Evolutionary conservation across 2,329 filamentous ascomycete species (phyloP).

Genomic region (Ophiostoma ulmi): DNA sequence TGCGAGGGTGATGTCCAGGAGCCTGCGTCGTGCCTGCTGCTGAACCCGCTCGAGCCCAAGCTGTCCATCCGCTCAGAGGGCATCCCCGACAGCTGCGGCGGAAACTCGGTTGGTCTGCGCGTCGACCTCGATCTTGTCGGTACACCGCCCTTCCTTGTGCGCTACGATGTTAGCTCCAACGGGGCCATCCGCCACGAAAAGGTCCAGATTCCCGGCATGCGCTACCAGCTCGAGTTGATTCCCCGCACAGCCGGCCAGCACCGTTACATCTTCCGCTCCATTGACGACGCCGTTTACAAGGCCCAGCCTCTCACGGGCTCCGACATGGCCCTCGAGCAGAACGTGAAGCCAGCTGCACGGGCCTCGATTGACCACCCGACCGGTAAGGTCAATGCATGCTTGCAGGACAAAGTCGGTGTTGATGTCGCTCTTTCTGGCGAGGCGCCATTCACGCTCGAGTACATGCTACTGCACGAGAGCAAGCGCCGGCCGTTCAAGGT

Average conservation of each 20-base stretch:
- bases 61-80: conserved; percentile 69
- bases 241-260: conserved; percentile 79
- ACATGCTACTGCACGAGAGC: conserved; percentile 85
- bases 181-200: conserved; percentile 51
- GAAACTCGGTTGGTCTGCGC: conserved; percentile 82
- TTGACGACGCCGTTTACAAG: conserved; percentile 78
- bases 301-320: conserved; percentile 57
- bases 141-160: conserved; percentile 82
- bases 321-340: conserved; percentile 68
- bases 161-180: conserved; percentile 66
- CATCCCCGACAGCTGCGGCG: conserved; percentile 91
- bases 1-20: conserved; percentile 88
- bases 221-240: conserved; percentile 78
- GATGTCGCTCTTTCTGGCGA: conserved; percentile 75
- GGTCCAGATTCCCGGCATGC: conserved; percentile 61
- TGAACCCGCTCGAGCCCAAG: conserved; percentile 85
- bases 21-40: conserved; percentile 84
- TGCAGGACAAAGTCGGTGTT: conserved; percentile 73
- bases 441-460: conserved; percentile 81
- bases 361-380: conserved; percentile 60
- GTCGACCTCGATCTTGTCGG: conserved; percentile 88
- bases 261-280: conserved; percentile 74
- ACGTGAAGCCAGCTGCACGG: conserved; percentile 86
- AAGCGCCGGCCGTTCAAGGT: conserved; percentile 68
- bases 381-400: conserved; percentile 62